Base-by-base conservation (phyloP, 768 basidiomycete species). In the Russula griseocarnosa region DNA sequence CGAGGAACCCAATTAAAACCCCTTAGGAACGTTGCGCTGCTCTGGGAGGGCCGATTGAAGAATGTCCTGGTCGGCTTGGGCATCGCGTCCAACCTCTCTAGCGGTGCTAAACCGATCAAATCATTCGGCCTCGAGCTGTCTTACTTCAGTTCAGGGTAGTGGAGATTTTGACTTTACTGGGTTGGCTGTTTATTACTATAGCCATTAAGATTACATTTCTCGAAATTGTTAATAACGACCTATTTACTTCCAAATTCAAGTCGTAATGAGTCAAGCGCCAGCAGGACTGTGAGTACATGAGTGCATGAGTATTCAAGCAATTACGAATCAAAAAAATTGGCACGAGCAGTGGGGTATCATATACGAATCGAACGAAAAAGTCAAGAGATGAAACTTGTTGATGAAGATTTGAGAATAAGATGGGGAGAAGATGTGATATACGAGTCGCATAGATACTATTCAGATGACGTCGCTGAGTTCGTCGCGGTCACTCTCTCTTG, bases 11-110 rank as follows among this genome's bases (percentile, higher is more conserved):
- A n/a, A n/a, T n/a, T n/a, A 59, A 42, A 55, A 62, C 32, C 66
- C 53, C 67, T 30, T 62, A 94, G 94, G 89, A n/a, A 94, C 66
- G 80, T 98, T 22, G 89, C 95, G 5, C 72, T 98, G 46, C 83
- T 97, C 73, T 98, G 96, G 91, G 93, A 97, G 76, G 94, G 95
- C 16, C 86, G 95, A 24, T 74, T 98, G 70, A 84, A 87, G 58
- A 93, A 94, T 69, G 87, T 94, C 79, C 78, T 98, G 9, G 85
- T 98, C 66, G 90, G 94, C 67, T 73, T 96, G 32, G 96, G 96
- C 6, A 86, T 97, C 18, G 83, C 94, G n/a, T 92, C 93, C 3
- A 92, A 98, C 73, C 80, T 98, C 16, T 85, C 90, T 3, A 90
- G 85, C 70, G 81, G 91, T 50, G 82, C 87, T 55, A 92, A 88